These are phyloP conservation scores for Alnus rubra DNA, from an alignment of 306 rosid genomes.

Conservation along the genomic window DNA sequence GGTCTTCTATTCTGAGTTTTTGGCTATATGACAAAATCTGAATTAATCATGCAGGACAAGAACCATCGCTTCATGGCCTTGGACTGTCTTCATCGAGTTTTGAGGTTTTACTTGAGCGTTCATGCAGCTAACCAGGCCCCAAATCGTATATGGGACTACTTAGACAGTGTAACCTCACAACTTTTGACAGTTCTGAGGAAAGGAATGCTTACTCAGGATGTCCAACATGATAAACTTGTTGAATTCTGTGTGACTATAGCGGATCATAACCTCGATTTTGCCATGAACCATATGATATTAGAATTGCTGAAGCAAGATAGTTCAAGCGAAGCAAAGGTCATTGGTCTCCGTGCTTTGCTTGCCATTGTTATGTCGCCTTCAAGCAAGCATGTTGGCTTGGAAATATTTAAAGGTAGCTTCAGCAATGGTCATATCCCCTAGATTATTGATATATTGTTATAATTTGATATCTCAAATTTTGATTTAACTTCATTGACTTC, in stretches of 20 bases:
- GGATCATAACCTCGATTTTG: conserved; percentile 96
- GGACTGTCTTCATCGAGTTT: conserved; percentile 98
- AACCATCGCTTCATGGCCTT: conserved; percentile 97
- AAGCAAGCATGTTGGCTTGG: conserved; percentile 82
- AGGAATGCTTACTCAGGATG: conserved; percentile 98
- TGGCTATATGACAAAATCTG: conserved; percentile 37
- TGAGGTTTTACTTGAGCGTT: conserved; percentile 93
- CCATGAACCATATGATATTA: conserved; percentile 96
- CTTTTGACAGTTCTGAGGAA: conserved; percentile 82
- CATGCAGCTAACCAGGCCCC: conserved; percentile 83
- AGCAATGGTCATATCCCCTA: conserved; percentile 20
- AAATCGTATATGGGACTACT: conserved; percentile 93
- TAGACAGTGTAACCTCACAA: conserved; percentile 95
- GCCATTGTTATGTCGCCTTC: conserved; percentile 91
- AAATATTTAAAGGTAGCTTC: conserved; percentile 74
- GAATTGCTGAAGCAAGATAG: conserved; percentile 95
- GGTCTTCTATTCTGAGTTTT: conserved; percentile 26
- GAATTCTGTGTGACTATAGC: conserved; percentile 98
- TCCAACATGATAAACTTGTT: conserved; percentile 97
- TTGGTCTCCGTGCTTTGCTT: conserved; percentile 97
- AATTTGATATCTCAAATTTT: conserved; percentile 20
- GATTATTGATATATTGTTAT: neutral
- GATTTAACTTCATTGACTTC: conserved; percentile 24
- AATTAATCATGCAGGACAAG: conserved; percentile 80
- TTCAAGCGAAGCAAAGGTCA: conserved; percentile 96